These are phyloP conservation scores for Aspergillus ibericus DNA, from an alignment of 2,329 filamentous ascomycete species.

Conservation along the genomic window DNA sequence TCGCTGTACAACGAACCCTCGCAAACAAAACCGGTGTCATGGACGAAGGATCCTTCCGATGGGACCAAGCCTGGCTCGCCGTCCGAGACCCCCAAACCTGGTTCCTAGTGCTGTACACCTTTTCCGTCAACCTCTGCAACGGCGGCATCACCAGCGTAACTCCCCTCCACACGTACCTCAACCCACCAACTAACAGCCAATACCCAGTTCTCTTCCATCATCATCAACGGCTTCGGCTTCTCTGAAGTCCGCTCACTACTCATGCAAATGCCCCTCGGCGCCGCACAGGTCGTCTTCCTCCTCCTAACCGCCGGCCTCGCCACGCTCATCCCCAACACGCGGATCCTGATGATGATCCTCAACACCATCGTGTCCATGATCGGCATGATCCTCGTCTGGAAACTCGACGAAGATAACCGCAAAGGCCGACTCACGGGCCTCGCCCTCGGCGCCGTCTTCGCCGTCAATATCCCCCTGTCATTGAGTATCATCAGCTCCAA, in stretches of 20 bases:
- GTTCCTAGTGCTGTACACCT: slow-evolving; percentile 33
- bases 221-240: slow-evolving; percentile 42
- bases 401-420: slow-evolving; percentile 24
- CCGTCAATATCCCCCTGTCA: slow-evolving; percentile 37
- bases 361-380: slow-evolving; percentile 30
- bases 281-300: slow-evolving; percentile 35
- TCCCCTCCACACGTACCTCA: neutral
- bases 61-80: slow-evolving; percentile 41
- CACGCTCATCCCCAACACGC: slow-evolving; percentile 26
- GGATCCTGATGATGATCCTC: slow-evolving; percentile 36
- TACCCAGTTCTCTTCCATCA: slow-evolving; percentile 33
- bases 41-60: slow-evolving; percentile 48
- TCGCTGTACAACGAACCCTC: slow-evolving; percentile 55
- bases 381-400: slow-evolving; percentile 37
- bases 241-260: slow-evolving; percentile 37
- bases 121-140: slow-evolving; percentile 36
- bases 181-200: neutral
- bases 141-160: slow-evolving; percentile 35
- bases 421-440: slow-evolving; percentile 32
- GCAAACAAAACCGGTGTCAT: slow-evolving; percentile 56
- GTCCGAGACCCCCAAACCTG: slow-evolving; percentile 34
- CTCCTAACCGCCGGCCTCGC: slow-evolving; percentile 30
- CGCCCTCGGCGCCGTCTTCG: slow-evolving; percentile 34
- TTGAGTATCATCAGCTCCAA: slow-evolving; percentile 38
- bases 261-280: slow-evolving; percentile 40